A percentile compares a stretch with the other conserved stretches of the same genome.
phyloP scores from a whole-genome alignment of 768 basidiomycete species.

The Mycena sanguinolenta region DNA sequence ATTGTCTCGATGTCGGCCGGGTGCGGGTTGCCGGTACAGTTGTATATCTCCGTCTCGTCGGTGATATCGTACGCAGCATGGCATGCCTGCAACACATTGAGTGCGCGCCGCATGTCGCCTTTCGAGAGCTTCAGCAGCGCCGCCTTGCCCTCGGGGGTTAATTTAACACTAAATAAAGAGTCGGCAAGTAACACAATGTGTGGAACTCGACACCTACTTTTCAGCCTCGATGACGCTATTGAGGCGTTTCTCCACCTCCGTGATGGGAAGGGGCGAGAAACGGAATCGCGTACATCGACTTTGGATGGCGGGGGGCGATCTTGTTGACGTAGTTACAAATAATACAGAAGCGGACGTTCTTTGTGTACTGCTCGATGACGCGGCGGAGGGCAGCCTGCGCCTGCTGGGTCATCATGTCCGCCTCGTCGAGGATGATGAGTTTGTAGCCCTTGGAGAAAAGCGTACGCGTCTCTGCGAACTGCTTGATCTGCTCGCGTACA shows the following conservation, averaged over 20 bases:
- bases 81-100: slow-evolving; percentile 97
- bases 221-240: slow-evolving; percentile 86
- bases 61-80: slow-evolving; percentile 94
- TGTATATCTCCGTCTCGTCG: slow-evolving; percentile 93
- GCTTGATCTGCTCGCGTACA: slow-evolving; percentile 98
- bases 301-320: slow-evolving; percentile 97
- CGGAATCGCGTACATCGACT: slow-evolving; percentile 98
- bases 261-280: slow-evolving; percentile 91
- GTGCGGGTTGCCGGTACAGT: slow-evolving; percentile 97
- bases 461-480: slow-evolving; percentile 96
- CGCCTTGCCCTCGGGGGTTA: slow-evolving; percentile 87
- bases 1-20: slow-evolving; percentile 94
- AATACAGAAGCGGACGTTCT: slow-evolving; percentile 98
- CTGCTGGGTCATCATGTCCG: slow-evolving; percentile 99
- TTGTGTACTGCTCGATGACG: slow-evolving; percentile 98
- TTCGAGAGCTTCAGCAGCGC: slow-evolving; percentile 95
- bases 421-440: slow-evolving; percentile 97
- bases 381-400: slow-evolving; percentile 97
- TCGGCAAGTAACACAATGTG: neutral
- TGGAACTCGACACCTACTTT: slow-evolving; percentile 63
- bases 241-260: slow-evolving; percentile 88
- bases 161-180: slow-evolving; percentile 73
- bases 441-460: slow-evolving; percentile 95
- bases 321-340: slow-evolving; percentile 99
- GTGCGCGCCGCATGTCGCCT: slow-evolving; percentile 97